These are phyloP conservation scores for Testicularia cyperi DNA, from an alignment of 1,284 basidiomycete species.

Conservation along the genomic window DNA sequence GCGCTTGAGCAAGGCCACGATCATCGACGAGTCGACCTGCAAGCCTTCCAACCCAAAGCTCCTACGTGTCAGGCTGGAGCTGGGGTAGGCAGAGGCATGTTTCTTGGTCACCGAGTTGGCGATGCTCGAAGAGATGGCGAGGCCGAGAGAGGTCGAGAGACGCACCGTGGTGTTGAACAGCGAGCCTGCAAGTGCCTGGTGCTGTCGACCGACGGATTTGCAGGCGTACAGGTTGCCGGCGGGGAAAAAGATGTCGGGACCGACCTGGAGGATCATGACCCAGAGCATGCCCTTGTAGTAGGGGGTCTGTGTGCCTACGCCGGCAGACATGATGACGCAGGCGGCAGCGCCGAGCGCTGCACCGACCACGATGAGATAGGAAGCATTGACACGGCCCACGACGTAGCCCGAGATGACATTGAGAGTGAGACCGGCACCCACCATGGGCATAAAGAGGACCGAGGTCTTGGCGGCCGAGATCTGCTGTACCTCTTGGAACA, in stretches of 20 bases:
- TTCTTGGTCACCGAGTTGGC: conserved; percentile 40
- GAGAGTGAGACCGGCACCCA: conserved; percentile 52
- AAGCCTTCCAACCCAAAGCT: too few relatives aligned
- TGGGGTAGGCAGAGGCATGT: conserved; percentile 2
- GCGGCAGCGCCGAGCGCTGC: conserved; percentile 67
- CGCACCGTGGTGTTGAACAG: conserved; percentile 52
- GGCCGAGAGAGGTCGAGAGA: conserved; percentile 49
- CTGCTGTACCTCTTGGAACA: conserved; percentile 53
- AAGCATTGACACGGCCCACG: conserved; percentile 44
- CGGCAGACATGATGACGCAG: conserved; percentile 68
- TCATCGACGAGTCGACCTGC: too few relatives aligned
- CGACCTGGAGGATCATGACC: conserved; percentile 66
- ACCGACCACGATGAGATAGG: conserved; percentile 50
- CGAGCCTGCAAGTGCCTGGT: conserved; percentile 48
- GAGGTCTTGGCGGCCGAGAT: conserved; percentile 70
- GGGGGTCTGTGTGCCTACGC: conserved; percentile 67
- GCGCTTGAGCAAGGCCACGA: too few relatives aligned
- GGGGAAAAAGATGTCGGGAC: conserved; percentile 46
- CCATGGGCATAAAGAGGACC: conserved; percentile 76
- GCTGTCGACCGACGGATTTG: conserved; percentile 31
- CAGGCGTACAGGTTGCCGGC: conserved; percentile 40
- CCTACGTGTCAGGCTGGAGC: too few relatives aligned
- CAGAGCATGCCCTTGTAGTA: conserved; percentile 84
- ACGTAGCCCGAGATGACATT: conserved; percentile 51
- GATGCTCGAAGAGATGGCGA: conserved; percentile 47